Conservation (phyloP, 495 filamentous ascomycete species). For the Penicillium roqueforti region DNA sequence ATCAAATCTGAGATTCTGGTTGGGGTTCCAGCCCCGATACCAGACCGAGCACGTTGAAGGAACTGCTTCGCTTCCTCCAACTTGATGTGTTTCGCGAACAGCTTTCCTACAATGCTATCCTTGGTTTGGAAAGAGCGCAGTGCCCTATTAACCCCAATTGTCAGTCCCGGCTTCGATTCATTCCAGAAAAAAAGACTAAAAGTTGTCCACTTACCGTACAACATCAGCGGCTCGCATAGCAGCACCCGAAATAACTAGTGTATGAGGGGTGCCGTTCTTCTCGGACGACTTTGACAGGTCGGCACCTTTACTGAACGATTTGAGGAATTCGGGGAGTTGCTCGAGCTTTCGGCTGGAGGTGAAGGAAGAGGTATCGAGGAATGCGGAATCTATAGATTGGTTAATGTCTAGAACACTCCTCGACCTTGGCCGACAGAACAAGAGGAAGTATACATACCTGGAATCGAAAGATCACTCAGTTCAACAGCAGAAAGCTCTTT, state of each 20-base stretch:
- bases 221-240: slow-evolving; percentile 78
- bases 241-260: slow-evolving; percentile 73
- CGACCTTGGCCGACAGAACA: background rate
- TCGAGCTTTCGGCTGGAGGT: slow-evolving; percentile 56
- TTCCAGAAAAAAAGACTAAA: background rate
- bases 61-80: slow-evolving; percentile 77
- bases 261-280: slow-evolving; percentile 76
- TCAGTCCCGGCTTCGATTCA: slow-evolving; percentile 2
- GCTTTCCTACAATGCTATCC: slow-evolving; percentile 72
- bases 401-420: background rate
- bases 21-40: slow-evolving; percentile 87
- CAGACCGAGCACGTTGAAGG: slow-evolving; percentile 59
- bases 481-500: slow-evolving; percentile 77
- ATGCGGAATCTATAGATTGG: slow-evolving; percentile 46
- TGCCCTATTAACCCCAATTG: slow-evolving; percentile 41
- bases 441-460: slow-evolving; percentile 51
- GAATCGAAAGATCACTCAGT: slow-evolving; percentile 73
- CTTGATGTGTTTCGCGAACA: slow-evolving; percentile 99
- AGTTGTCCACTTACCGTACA: slow-evolving; percentile 50
- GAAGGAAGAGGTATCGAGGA: slow-evolving; percentile 73
- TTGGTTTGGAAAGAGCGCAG: slow-evolving; percentile 75
- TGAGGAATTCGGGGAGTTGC: slow-evolving; percentile 73
- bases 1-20: slow-evolving; percentile 74
- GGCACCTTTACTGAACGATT: slow-evolving; percentile 49
- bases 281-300: slow-evolving; percentile 59